These are phyloP conservation scores for Populus hybrid DNA, from an alignment of 441 rosid species.

Conservation along the genomic window DNA sequence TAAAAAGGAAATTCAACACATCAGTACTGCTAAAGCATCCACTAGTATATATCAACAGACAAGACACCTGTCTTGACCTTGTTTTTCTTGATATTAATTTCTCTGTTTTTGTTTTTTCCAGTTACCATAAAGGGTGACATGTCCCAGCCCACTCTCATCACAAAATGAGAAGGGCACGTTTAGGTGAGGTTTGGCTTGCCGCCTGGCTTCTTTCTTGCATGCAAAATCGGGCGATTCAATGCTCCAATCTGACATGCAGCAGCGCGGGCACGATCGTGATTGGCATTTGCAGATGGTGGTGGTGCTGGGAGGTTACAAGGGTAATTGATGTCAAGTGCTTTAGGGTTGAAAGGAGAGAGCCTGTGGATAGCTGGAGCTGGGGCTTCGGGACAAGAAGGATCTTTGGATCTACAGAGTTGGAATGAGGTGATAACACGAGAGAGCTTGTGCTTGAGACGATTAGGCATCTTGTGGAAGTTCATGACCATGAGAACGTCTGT, in stretches of 20 bases:
- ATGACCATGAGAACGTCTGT: not conserved
- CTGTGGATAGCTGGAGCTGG: constrained; percentile 18
- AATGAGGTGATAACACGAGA: constrained; percentile 34
- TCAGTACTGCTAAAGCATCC: constrained; percentile 21
- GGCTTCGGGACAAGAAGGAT: not conserved
- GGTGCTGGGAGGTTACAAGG: constrained; percentile 31
- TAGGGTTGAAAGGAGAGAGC: constrained; percentile 28
- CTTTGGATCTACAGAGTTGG: constrained; percentile 39
- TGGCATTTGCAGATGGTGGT: constrained; percentile 25
- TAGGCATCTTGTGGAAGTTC: constrained; percentile 21
- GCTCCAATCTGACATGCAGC: constrained; percentile 1
- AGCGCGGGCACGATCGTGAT: constrained; percentile 12
- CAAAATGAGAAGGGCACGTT: constrained; percentile 11
- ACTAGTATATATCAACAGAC: constrained; percentile 15
- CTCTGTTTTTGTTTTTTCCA: not conserved
- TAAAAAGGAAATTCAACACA: too few species aligned
- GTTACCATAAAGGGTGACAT: constrained; percentile 6
- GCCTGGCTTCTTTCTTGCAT: constrained; percentile 6
- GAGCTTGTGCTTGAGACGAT: constrained; percentile 39
- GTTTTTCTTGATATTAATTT: constrained; percentile 1
- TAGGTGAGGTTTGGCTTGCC: constrained; percentile 3
- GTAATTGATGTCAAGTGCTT: constrained; percentile 23
- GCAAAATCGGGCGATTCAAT: constrained; percentile 9
- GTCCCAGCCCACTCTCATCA: not conserved
- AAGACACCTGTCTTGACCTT: constrained; percentile 11